A percentile compares a stretch with the other conserved stretches of the same genome.
Evolutionary conservation across 164 flowering plant species (phyloP).

Genomic region (Aristolochia contorta): DNA sequence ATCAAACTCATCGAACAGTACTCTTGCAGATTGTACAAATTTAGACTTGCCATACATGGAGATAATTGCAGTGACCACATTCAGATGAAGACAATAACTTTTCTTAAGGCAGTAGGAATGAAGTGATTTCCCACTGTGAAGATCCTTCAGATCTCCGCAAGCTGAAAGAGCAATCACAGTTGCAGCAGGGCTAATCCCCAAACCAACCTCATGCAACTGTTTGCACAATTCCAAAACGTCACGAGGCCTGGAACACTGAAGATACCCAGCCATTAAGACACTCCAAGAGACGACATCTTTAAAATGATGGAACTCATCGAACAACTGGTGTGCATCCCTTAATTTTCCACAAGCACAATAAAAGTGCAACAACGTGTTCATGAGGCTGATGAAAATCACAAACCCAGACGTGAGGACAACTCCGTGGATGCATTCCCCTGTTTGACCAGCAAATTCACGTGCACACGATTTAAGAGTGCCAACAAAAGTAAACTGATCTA

Average conservation of each 20-base stretch:
- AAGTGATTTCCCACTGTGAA: constrained; percentile 19
- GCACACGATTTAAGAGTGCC: constrained; percentile 30
- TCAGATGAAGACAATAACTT: constrained; percentile 23
- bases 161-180: constrained; percentile 23
- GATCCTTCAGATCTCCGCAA: constrained; percentile 16
- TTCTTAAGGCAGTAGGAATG: constrained; percentile 33
- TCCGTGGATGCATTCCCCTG: constrained; percentile 27
- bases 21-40: constrained; percentile 15
- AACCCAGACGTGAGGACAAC: constrained; percentile 8
- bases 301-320: constrained; percentile 29
- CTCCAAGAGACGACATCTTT: constrained; percentile 48
- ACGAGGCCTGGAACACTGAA: constrained; percentile 19
- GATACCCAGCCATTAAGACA: constrained; percentile 39
- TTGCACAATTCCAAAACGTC: constrained; percentile 20
- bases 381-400: constrained; percentile 1
- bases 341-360: constrained; percentile 26
- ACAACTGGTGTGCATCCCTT: constrained; percentile 29
- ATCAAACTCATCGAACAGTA: constrained; percentile 17
- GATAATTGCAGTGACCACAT: constrained; percentile 28
- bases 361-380: constrained; percentile 1
- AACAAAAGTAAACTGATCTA: constrained; percentile 29
- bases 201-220: constrained; percentile 19
- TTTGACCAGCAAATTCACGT: constrained; percentile 8
- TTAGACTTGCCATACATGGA: constrained; percentile 31
- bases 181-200: constrained; percentile 13